Evolutionary conservation across 83 land plant species (phyloP).

Genomic region (Larix sibirica): DNA sequence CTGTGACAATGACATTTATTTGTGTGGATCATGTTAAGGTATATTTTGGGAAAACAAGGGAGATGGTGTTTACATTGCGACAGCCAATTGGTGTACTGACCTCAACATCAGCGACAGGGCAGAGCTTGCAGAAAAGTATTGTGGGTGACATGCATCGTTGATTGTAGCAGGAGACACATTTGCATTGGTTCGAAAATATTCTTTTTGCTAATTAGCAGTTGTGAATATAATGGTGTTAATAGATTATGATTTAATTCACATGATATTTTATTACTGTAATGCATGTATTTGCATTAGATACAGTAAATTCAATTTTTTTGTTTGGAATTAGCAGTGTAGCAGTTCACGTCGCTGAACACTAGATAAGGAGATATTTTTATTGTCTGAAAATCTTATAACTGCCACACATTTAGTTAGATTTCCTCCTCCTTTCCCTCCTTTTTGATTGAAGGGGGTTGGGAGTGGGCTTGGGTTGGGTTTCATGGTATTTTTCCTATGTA

Average conservation of each 20-base stretch:
- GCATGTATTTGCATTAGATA: conserved; percentile 2
- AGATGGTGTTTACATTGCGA: conserved; percentile 87
- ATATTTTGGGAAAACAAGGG: conserved; percentile 96
- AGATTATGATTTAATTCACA: neutral
- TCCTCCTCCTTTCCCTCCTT: neutral
- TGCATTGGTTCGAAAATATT: neutral
- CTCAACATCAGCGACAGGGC: conserved; percentile 6
- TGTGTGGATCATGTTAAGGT: conserved; percentile 54
- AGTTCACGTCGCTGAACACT: neutral
- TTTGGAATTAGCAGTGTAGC: neutral
- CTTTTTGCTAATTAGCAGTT: neutral
- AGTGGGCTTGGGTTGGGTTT: neutral
- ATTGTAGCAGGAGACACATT: neutral
- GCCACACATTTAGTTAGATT: neutral
- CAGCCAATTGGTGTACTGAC: conserved; percentile 56
- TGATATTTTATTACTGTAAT: neutral
- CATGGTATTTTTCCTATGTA: neutral
- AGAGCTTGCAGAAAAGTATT: conserved; percentile 15
- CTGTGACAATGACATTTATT: neutral
- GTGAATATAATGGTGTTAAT: conserved; percentile 3
- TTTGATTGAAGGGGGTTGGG: neutral
- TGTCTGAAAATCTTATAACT: neutral
- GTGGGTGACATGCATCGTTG: conserved; percentile 5
- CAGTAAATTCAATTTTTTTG: neutral
- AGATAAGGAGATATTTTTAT: neutral